Conservation (phyloP, 2,329 filamentous ascomycete species). For the Calonectria honghensis region DNA sequence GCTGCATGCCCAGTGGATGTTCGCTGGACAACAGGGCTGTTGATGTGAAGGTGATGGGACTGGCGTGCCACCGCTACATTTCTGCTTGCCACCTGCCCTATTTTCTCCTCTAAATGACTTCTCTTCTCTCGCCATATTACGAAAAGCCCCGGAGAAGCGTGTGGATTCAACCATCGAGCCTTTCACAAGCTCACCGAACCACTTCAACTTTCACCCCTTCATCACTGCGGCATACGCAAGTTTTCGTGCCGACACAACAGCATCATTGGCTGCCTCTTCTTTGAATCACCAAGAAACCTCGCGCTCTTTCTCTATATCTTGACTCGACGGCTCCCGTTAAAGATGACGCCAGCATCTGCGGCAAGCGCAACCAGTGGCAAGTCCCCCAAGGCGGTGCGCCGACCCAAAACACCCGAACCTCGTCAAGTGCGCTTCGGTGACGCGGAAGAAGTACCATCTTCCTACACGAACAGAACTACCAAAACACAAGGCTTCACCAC, state of each 20-base stretch:
- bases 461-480: slow-evolving; percentile 15
- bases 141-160: neutral
- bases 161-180: neutral
- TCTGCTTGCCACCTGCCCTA: neutral
- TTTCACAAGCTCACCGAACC: slow-evolving; percentile 1
- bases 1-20: slow-evolving; percentile 7
- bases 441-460: slow-evolving; percentile 34
- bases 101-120: neutral
- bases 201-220: slow-evolving; percentile 11
- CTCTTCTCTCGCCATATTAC: neutral
- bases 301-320: slow-evolving; percentile 8
- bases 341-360: slow-evolving; percentile 51
- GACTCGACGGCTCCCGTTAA: neutral
- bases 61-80: neutral
- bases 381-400: slow-evolving; percentile 57
- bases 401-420: slow-evolving; percentile 53
- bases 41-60: slow-evolving; percentile 23
- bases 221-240: neutral
- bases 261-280: neutral
- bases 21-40: slow-evolving; percentile 5
- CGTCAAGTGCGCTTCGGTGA: slow-evolving; percentile 60
- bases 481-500: slow-evolving; percentile 44
- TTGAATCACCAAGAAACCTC: slow-evolving; percentile 8
- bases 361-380: slow-evolving; percentile 54
- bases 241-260: neutral